Conservation (phyloP, 495 filamentous ascomycete species). For the Elaphomyces granulatus region DNA sequence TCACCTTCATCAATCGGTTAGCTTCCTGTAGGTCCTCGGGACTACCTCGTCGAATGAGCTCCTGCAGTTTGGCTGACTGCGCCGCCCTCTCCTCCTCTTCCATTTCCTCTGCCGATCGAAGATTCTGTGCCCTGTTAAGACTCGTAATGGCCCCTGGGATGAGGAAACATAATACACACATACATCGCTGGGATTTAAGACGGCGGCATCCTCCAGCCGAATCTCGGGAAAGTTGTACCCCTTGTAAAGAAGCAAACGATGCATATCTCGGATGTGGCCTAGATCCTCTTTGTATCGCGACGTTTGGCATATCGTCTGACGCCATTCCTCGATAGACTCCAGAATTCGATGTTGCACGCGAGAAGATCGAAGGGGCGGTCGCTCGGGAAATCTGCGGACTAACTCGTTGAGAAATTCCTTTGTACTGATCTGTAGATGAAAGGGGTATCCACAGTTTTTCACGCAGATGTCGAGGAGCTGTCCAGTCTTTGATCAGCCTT, state of each 20-base stretch:
- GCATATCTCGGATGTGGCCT: slow-evolving; percentile 96
- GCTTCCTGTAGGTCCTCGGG: slow-evolving; percentile 92
- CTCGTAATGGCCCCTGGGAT: neutral
- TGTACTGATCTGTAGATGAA: slow-evolving; percentile 95
- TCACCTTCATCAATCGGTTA: slow-evolving; percentile 94
- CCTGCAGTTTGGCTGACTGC: slow-evolving; percentile 92
- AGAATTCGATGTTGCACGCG: slow-evolving; percentile 84
- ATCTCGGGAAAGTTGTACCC: slow-evolving; percentile 92
- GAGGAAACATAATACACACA: slow-evolving; percentile 17
- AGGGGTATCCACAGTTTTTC: slow-evolving; percentile 99
- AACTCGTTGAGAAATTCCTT: slow-evolving; percentile 99
- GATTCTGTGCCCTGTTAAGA: slow-evolving; percentile 46
- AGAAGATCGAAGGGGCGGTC: slow-evolving; percentile 71
- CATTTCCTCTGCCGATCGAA: slow-evolving; percentile 97
- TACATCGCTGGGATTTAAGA: slow-evolving; percentile 95
- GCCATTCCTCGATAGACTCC: slow-evolving; percentile 97
- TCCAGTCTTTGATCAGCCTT: slow-evolving; percentile 15
- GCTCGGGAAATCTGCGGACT: slow-evolving; percentile 87
- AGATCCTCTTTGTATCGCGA: slow-evolving; percentile 94
- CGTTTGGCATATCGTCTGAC: slow-evolving; percentile 94
- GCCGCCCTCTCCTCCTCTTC: slow-evolving; percentile 90
- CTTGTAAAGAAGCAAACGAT: slow-evolving; percentile 87
- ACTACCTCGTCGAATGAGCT: slow-evolving; percentile 81
- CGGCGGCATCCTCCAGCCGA: slow-evolving; percentile 83
- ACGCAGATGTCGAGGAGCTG: slow-evolving; percentile 94